Percentiles rank a stretch among this genome's conserved stretches.
Conservation (phyloP, 768 basidiomycete genomes). For the Suillus luteus region DNA sequence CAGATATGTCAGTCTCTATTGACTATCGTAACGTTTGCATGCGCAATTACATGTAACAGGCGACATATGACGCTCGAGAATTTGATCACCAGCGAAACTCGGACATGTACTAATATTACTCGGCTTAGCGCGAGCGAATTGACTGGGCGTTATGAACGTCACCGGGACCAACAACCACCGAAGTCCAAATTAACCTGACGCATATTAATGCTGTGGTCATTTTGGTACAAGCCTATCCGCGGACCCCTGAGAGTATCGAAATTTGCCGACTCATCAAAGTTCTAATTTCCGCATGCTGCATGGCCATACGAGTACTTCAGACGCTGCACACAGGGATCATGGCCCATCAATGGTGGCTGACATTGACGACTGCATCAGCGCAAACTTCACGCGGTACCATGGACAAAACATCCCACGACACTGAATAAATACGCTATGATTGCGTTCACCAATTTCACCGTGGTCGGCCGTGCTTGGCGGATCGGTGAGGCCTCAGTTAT, state of each 20-base stretch:
- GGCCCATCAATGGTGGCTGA: neutral
- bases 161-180: neutral
- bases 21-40: neutral
- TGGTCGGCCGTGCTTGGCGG: neutral
- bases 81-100: neutral
- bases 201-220: neutral
- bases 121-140: neutral
- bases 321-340: neutral
- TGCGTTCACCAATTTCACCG: neutral
- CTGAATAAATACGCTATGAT: neutral
- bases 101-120: neutral
- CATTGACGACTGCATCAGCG: neutral
- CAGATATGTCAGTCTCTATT: neutral
- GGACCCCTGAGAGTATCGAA: conserved; percentile 1
- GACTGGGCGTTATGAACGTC: neutral
- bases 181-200: neutral
- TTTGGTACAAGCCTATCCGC: neutral
- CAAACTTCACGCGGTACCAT: neutral
- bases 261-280: neutral
- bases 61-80: neutral
- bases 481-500: neutral
- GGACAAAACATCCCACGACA: neutral
- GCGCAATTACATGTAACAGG: neutral
- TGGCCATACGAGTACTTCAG: no score
- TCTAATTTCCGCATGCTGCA: neutral